Percentiles rank a stretch among this genome's conserved stretches.
Evolutionary conservation across 352 stramenopile species (phyloP).

Genomic region (Globisporangium perplexum): DNA sequence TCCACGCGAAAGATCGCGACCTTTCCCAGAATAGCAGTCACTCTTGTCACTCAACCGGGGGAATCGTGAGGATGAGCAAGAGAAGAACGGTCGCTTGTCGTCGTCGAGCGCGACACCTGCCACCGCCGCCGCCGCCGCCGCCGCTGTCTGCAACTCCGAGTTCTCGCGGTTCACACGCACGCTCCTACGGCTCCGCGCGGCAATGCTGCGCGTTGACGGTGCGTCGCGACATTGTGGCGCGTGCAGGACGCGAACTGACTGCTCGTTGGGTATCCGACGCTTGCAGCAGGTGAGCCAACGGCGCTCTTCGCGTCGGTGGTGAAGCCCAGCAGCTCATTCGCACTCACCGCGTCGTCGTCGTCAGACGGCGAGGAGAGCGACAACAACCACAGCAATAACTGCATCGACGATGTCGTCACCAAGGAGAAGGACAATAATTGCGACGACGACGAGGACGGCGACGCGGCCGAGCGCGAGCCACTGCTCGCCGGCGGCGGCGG

Average conservation of each 20-base stretch:
- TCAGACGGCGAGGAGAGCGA: constrained; percentile 4
- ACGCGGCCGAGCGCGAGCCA: constrained; percentile 19
- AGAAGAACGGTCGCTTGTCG: neutral
- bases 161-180: no score
- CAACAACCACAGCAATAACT: constrained; percentile 5
- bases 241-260: no score
- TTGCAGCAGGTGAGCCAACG: neutral
- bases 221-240: no score
- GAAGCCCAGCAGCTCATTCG: constrained; percentile 11
- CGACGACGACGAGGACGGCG: neutral
- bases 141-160: no score
- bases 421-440: constrained; percentile 7
- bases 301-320: neutral
- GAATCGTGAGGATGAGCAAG: no score
- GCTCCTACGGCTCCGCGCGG: no score
- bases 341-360: constrained; percentile 15
- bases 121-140: no score
- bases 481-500: constrained; percentile 2
- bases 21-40: neutral
- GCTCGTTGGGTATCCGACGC: no score
- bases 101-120: no score
- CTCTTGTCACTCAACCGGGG: no score
- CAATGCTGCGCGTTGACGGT: neutral
- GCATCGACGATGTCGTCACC: no score
- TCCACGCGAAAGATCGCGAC: neutral